Conservation (phyloP, 768 basidiomycete genomes). For the Hygrocybe punicea region DNA sequence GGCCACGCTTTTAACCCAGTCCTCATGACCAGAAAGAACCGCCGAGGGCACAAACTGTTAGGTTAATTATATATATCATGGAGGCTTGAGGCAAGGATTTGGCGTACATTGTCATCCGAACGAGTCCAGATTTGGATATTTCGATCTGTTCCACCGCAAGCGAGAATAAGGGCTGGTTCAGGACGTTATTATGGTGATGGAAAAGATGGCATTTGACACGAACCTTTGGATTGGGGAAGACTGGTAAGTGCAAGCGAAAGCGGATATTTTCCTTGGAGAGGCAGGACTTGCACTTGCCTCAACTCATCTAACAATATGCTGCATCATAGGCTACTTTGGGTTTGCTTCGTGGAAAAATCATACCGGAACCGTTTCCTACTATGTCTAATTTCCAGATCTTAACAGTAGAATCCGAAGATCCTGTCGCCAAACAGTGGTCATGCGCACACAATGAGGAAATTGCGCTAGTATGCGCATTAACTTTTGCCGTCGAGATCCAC, state of each 20-base stretch:
- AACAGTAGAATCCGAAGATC: constrained; percentile 76
- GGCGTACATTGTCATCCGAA: constrained; percentile 52
- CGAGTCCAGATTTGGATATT: constrained; percentile 76
- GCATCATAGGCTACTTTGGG: constrained; percentile 5
- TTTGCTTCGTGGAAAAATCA: constrained; percentile 4
- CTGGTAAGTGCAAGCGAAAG: constrained; percentile 59
- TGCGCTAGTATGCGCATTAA: constrained; percentile 63
- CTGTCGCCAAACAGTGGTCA: constrained; percentile 58
- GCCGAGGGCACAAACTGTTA: constrained; percentile 58
- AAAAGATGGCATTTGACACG: neutral
- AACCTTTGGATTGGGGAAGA: constrained; percentile 71
- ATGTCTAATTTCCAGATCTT: constrained; percentile 67
- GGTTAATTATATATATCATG: neutral
- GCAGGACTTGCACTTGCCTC: constrained; percentile 54
- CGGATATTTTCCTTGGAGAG: constrained; percentile 68
- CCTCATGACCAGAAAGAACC: constrained; percentile 80
- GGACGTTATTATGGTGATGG: constrained; percentile 4
- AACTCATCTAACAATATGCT: constrained; percentile 31
- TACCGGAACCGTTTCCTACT: constrained; percentile 32
- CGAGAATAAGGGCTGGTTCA: constrained; percentile 59
- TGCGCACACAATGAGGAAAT: constrained; percentile 64
- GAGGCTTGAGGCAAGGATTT: constrained; percentile 2
- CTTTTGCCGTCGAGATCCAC: constrained; percentile 51
- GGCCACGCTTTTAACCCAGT: constrained; percentile 85
- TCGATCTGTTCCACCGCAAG: constrained; percentile 77